Evolutionary conservation across 2,329 filamentous ascomycete genomes (phyloP), one percentile per base, ranked within the genome.

Genomic region (Talaromyces marneffei): DNA sequence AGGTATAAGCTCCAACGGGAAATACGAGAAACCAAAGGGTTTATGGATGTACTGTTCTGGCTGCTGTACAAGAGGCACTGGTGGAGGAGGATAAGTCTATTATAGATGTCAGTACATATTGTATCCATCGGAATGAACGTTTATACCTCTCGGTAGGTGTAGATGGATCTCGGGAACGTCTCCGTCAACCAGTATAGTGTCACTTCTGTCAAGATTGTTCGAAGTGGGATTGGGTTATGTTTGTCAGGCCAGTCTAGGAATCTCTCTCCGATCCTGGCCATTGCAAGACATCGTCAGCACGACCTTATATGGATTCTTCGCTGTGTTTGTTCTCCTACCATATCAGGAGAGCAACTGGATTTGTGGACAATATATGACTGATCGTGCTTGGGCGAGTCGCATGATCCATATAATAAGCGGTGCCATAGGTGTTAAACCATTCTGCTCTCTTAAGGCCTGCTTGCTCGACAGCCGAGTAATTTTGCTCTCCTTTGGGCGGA

Each of bases 361-460:
- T 84, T 4, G 80, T 74, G 2, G 78, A 74, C 1, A 87, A 70
- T 0, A 78, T 80, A 4, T 85, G 75, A 0, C 84, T 83, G 48
- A 86, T 81, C 0, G 85, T 87, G 0, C 78, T 75, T 0, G 85
- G 81, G 8, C 80, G 72, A 0, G 83, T 84, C 1, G 75, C 81
- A 59, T 87, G 85, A 67, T 82, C 76, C 0, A 75, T 57, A 0
- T 78, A 77, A 66, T 86, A 88, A 0, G 78, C 82, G 10, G 65
- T 68, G 0, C 82, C 84, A 1, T 60, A 59, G 9, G 57, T 59
- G 8, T 8, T 25, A 23, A 62, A 62, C 61, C 61, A 60, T 25
- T 62, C 27, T 29, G 33, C 52, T 10, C 61, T 48, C 25, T 56
- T 60, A 10, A 50, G n/a, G 31, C 61, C 42, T 29, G 53, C 48